phyloP scores from a whole-genome alignment of 768 basidiomycete genomes.

The Steccherinum ochraceum region DNA sequence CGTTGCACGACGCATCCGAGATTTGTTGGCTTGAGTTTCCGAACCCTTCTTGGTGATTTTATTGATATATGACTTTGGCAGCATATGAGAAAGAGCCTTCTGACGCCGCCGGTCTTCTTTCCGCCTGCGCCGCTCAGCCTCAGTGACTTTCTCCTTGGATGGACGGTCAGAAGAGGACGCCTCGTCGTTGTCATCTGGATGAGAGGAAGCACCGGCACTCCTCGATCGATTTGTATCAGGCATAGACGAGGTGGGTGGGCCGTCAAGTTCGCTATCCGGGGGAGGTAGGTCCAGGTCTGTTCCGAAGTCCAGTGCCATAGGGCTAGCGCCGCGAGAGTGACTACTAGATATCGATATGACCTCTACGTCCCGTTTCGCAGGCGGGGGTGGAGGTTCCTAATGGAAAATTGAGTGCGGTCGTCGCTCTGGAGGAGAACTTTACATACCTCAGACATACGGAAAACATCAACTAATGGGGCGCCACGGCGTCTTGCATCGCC shows the following conservation, averaged over 20 bases:
- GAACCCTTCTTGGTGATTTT: constrained; percentile 21
- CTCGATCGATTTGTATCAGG: neutral
- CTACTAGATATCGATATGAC: too few species aligned
- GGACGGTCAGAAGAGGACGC: neutral
- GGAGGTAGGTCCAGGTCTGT: too few species aligned
- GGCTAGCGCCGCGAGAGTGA: too few species aligned
- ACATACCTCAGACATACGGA: too few species aligned
- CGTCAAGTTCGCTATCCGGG: neutral
- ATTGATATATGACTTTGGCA: constrained; percentile 49
- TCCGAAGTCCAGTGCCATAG: too few species aligned
- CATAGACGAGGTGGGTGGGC: neutral
- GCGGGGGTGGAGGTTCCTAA: too few species aligned
- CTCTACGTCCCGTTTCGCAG: too few species aligned
- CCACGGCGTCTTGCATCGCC: too few species aligned
- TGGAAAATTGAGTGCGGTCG: too few species aligned
- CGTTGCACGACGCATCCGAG: constrained; percentile 1
- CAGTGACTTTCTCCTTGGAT: neutral
- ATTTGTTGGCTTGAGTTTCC: neutral
- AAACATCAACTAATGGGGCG: too few species aligned
- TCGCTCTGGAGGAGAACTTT: too few species aligned
- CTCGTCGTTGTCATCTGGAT: neutral
- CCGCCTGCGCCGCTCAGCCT: neutral
- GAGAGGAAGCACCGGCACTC: neutral
- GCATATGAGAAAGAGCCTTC: constrained; percentile 40
- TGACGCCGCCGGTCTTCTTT: constrained; percentile 27